Evolutionary conservation across 2,329 filamentous ascomycete genomes (phyloP), one percentile per base, ranked within the genome.

Genomic region (Arthrinium phaeospermum): DNA sequence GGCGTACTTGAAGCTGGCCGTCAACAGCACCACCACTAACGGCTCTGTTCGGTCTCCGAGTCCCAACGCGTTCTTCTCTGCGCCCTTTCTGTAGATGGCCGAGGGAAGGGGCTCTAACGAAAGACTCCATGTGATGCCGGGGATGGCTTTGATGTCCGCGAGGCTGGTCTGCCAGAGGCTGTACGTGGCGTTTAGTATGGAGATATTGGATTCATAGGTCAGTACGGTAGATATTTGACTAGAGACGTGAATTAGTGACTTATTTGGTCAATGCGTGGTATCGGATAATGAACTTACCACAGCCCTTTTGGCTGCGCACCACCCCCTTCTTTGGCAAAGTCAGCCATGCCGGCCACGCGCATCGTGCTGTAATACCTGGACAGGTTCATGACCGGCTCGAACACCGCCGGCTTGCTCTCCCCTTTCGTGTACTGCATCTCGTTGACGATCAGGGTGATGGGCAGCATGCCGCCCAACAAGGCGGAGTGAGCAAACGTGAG

Each of bases 71-170:
- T 75, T 75, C 0, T 19, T 13, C 6, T 14, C 45, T 8, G 73
- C 69, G 5, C 16, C 45, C 7, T 70, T 68, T 12, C 57, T 49
- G 46, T 75, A 77, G 41, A 77, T 74, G 0, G 45, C 67, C 4
- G 73, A 74, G 4, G 76, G 75, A 8, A 76, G 53, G 2, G 75
- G 75, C 44, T 77, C 76, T 12, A 76, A 57, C 6, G 70, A 70
- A 0, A 77, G 14, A 14, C 61, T 24, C 72, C 72, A 77, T 16
- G 46, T 67, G 27, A 77, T 71, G 24, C 70, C 61, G 12, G 67
- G n/a, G 3, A 75, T 47, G 44, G 47, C 22, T 16, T 69, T 45
- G 70, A 71, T 24, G 6, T n/a, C 67, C 7, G 70, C 22, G 12
- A 75, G 49, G 44, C 72, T 74, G 6, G 53, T 53, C 0, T 73